A percentile compares a stretch with the other conserved stretches of the same genome.
These are phyloP conservation scores for Escovopsis sp. DNA, from an alignment of 2,329 filamentous ascomycete species.

Conservation along the genomic window DNA sequence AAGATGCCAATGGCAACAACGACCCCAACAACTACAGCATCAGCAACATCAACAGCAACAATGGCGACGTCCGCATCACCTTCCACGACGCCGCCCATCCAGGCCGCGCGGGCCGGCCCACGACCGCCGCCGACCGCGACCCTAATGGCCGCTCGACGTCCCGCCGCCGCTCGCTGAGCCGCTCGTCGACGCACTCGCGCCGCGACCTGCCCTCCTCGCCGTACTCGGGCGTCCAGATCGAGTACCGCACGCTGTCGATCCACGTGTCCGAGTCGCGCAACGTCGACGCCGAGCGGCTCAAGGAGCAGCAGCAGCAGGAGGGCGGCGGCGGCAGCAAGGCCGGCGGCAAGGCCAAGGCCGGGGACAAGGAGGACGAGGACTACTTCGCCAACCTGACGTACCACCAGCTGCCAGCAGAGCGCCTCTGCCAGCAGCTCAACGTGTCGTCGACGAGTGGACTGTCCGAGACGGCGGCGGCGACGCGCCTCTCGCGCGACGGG, in stretches of 20 bases:
- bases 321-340: too few relatives aligned
- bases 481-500: constrained; percentile 24
- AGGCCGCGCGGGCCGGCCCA: constrained; percentile 3
- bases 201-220: constrained; percentile 16
- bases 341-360: constrained; percentile 9
- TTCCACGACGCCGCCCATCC: constrained; percentile 11
- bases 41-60: too few relatives aligned
- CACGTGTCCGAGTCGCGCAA: constrained; percentile 23
- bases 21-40: too few relatives aligned
- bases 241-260: constrained; percentile 26
- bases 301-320: too few relatives aligned
- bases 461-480: constrained; percentile 17
- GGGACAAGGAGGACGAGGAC: constrained; percentile 22
- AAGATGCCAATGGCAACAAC: too few relatives aligned
- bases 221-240: constrained; percentile 22
- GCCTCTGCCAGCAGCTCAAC: constrained; percentile 24
- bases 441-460: constrained; percentile 20
- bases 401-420: constrained; percentile 19
- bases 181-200: constrained; percentile 6
- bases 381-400: constrained; percentile 27
- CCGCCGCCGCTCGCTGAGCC: constrained; percentile 11
- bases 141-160: constrained; percentile 8
- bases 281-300: constrained; percentile 8
- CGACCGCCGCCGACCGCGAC: constrained; percentile 2
- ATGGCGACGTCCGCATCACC: constrained; percentile 11